A percentile compares a stretch with the other conserved stretches of the same genome.
Conservation (phyloP, 2,329 filamentous ascomycete species). For the Colletotrichum truncatum region DNA sequence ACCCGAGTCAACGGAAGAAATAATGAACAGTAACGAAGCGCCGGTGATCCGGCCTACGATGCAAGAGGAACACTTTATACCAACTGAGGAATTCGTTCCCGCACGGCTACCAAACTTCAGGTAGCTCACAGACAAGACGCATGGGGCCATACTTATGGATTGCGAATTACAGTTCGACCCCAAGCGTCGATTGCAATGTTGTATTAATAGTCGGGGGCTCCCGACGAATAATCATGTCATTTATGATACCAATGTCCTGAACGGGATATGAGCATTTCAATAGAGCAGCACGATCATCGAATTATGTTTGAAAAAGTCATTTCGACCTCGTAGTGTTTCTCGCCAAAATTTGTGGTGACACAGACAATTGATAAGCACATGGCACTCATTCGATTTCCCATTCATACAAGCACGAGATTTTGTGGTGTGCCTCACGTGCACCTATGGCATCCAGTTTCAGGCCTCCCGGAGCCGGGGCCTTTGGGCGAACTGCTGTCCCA, state of each 20-base stretch:
- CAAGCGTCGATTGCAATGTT: conserved; percentile 3
- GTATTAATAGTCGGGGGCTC: conserved; percentile 23
- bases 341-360: too few relatives aligned
- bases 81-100: conserved; percentile 58
- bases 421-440: conserved; percentile 15
- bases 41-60: conserved; percentile 8
- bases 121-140: conserved; percentile 36
- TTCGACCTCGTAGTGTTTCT: not conserved
- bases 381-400: not conserved
- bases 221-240: conserved; percentile 24
- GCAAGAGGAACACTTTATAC: conserved; percentile 13
- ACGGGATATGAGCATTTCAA: conserved; percentile 20
- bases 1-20: not conserved
- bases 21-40: conserved; percentile 12
- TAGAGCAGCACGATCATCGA: conserved; percentile 5
- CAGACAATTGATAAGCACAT: not conserved
- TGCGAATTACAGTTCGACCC: conserved; percentile 2
- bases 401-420: too few relatives aligned
- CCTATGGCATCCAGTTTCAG: conserved; percentile 13
- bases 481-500: conserved; percentile 39
- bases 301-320: not conserved
- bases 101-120: conserved; percentile 67
- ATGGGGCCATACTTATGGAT: conserved; percentile 1
- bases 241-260: conserved; percentile 28
- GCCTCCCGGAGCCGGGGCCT: conserved; percentile 4